These are phyloP conservation scores for Sambucus nigra DNA, from an alignment of 129 eudicot species.

Conservation along the genomic window DNA sequence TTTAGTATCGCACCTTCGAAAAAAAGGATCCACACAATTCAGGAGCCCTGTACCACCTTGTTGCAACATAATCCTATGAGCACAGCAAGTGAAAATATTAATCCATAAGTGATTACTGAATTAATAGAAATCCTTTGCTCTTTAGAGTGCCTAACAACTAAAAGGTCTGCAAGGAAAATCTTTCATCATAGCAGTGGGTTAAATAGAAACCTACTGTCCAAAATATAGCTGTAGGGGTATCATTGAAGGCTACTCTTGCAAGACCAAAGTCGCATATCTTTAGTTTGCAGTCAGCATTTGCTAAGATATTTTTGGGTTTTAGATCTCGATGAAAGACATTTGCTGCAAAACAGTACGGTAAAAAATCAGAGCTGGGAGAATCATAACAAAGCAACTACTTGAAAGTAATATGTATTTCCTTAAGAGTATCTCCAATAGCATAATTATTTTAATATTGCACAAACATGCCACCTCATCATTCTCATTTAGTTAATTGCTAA, in stretches of 20 bases:
- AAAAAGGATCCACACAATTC: constrained; percentile 95
- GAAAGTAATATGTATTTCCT: not conserved
- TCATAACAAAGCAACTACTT: constrained; percentile 2
- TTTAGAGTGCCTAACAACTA: not conserved
- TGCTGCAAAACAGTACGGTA: constrained; percentile 39
- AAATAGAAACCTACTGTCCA: constrained; percentile 79
- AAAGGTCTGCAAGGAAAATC: not conserved
- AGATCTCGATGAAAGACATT: constrained; percentile 89
- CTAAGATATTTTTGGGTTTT: constrained; percentile 88
- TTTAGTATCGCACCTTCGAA: constrained; percentile 52
- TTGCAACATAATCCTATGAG: constrained; percentile 87
- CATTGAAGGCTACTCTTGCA: constrained; percentile 97
- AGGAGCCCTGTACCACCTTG: constrained; percentile 99
- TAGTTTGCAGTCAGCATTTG: constrained; percentile 90
- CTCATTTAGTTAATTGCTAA: no score
- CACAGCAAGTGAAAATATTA: not conserved
- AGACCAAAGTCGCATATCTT: constrained; percentile 95
- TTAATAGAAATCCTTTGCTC: not conserved
- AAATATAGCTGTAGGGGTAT: constrained; percentile 94
- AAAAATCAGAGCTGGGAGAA: constrained; percentile 13
- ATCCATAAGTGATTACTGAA: not conserved
- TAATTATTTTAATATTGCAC: no score
- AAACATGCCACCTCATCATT: no score
- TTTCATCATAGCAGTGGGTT: not conserved
- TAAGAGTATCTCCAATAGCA: no score